These are phyloP conservation scores for Phlebiopsis flavidoalba DNA, from an alignment of 768 basidiomycete genomes.

Conservation along the genomic window DNA sequence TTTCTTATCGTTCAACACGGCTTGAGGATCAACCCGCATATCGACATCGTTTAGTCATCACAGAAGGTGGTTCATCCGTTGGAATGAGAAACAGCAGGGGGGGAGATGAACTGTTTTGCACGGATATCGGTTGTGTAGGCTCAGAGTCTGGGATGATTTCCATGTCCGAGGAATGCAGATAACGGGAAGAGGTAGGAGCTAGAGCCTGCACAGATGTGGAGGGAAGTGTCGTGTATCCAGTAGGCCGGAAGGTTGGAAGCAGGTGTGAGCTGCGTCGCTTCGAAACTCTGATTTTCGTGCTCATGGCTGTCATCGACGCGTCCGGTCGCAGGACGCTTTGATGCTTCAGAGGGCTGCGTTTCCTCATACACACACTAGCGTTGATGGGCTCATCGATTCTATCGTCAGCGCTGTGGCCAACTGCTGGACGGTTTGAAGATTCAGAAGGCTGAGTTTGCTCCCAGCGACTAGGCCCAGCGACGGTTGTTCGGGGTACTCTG, in stretches of 20 bases:
- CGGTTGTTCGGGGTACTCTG: not conserved
- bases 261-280: slow-evolving; percentile 1
- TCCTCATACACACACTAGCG: not conserved
- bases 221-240: not conserved
- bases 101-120: slow-evolving; percentile 9
- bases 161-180: slow-evolving; percentile 20
- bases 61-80: no score
- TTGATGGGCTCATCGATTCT: not conserved
- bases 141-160: slow-evolving; percentile 66
- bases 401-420: not conserved
- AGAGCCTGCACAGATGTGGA: not conserved
- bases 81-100: no score
- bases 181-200: slow-evolving; percentile 7
- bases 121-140: slow-evolving; percentile 30
- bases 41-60: no score
- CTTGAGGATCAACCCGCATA: no score
- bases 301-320: not conserved
- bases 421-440: not conserved
- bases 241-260: slow-evolving; percentile 1
- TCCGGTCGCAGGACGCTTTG: slow-evolving; percentile 10
- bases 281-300: not conserved
- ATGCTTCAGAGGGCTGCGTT: slow-evolving; percentile 20
- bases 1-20: no score
- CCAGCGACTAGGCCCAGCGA: slow-evolving; percentile 2
- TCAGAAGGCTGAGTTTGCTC: slow-evolving; percentile 2